Base-by-base conservation (phyloP, 2,329 filamentous ascomycete genomes). In the Aspergillus sp. region DNA sequence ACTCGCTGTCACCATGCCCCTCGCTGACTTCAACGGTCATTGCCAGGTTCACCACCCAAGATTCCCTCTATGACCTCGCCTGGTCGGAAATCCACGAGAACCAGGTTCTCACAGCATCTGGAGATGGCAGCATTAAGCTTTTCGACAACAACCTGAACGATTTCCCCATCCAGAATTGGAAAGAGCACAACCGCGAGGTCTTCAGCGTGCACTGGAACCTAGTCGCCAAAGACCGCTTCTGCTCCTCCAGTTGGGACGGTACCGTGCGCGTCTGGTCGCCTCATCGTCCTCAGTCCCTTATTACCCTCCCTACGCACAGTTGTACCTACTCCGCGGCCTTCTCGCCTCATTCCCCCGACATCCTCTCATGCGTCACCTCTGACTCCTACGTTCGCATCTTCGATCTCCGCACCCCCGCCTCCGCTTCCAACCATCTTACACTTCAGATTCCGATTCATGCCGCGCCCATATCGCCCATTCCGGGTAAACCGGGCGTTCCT, bases 31-130 rank as follows among this genome's bases (percentile, higher is more conserved):
- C 41, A 32, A 25, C 41, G 13, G 15, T 45, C 17, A 47, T 37
- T 53, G 44, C 12, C 57, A 91, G 87, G 64, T 98, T 91, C 73
- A 91, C 96, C 63, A 98, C 93, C 9, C 94, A 97, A 74, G 93
- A 98, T 69, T 88, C 90, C 41, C 85, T 97, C 55, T 98, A 95
- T 70, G 93, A 98, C 71, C 77, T 93, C 46, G 81, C 90, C 22
- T 97, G 93, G 90, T 95, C 90, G 15, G 93, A 98, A 74, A 82
- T 89, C 57, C 90, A 98, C 74, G 91, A 96, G 73, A 95, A 93
- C 70, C 93, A 98, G 73, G 75, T 96, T 45, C 79, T 95, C 17
- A 85, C 86, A 1, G 90, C 90, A 0, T 90, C 88, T 57, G 93
- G 93, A 54, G 93, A 98, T 72, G 93, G 93, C 47, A 91, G 88